Percentiles rank a stretch among this genome's conserved stretches.
Conservation (phyloP, 2,329 filamentous ascomycete species). For the Anthostomella pinea region DNA sequence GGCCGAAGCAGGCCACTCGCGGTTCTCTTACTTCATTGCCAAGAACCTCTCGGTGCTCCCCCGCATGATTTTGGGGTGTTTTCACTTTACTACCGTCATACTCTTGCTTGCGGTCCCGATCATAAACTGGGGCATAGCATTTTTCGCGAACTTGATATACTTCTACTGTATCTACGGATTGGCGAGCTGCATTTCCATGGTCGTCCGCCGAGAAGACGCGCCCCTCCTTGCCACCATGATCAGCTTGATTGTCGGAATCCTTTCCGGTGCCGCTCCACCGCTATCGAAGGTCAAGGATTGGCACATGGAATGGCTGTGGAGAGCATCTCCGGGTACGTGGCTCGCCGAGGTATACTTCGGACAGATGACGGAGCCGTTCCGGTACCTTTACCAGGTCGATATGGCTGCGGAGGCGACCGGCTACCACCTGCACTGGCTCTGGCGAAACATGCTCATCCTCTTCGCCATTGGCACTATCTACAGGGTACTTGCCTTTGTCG, state of each 20-base stretch:
- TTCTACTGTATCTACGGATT: conserved; percentile 59
- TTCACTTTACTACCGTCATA: conserved; percentile 54
- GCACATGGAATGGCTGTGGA: conserved; percentile 56
- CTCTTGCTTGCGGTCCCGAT: conserved; percentile 47
- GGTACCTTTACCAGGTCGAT: conserved; percentile 50
- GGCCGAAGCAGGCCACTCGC: conserved; percentile 53
- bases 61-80: conserved; percentile 47
- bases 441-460: conserved; percentile 44
- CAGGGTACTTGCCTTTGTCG: conserved; percentile 43
- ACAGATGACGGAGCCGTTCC: conserved; percentile 46
- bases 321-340: conserved; percentile 52
- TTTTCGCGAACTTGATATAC: conserved; percentile 50
- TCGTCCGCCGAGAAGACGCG: conserved; percentile 54
- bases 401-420: conserved; percentile 42
- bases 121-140: conserved; percentile 48
- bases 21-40: conserved; percentile 54
- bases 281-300: conserved; percentile 47
- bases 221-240: conserved; percentile 55
- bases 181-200: conserved; percentile 50
- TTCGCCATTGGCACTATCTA: conserved; percentile 43
- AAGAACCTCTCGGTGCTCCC: conserved; percentile 52
- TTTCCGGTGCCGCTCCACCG: conserved; percentile 52
- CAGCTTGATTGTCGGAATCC: conserved; percentile 50
- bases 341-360: conserved; percentile 55
- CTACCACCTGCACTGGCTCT: conserved; percentile 43